Percentiles rank a stretch among this genome's conserved stretches.
Evolutionary conservation across 768 basidiomycete genomes (phyloP).

Genomic region (Hortiboletus flavorubellus): DNA sequence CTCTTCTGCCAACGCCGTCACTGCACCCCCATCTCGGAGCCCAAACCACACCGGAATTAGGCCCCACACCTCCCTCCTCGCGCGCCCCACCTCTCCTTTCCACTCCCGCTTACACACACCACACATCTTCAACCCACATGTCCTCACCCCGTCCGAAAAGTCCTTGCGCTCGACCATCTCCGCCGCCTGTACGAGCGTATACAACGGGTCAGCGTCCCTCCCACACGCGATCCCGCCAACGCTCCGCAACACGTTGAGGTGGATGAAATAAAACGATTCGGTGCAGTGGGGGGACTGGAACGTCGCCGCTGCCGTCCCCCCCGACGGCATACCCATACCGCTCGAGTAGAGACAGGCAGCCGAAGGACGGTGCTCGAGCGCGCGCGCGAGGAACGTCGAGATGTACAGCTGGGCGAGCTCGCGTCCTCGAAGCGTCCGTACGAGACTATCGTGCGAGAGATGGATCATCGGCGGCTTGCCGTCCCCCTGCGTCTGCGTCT

Average conservation of each 20-base stretch:
- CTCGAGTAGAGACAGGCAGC: slow-evolving; percentile 43
- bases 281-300: slow-evolving; percentile 40
- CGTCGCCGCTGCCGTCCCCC: neutral
- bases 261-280: slow-evolving; percentile 75
- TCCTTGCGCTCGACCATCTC: slow-evolving; percentile 73
- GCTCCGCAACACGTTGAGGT: slow-evolving; percentile 66
- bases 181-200: slow-evolving; percentile 60
- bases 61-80: slow-evolving; percentile 60
- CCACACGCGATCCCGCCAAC: slow-evolving; percentile 70
- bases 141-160: slow-evolving; percentile 58
- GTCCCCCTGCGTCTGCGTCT: neutral
- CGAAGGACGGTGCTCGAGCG: slow-evolving; percentile 54
- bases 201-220: slow-evolving; percentile 71
- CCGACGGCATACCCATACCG: neutral
- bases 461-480: slow-evolving; percentile 12
- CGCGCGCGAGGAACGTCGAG: slow-evolving; percentile 53
- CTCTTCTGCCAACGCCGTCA: neutral
- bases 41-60: slow-evolving; percentile 65
- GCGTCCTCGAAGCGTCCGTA: slow-evolving; percentile 55
- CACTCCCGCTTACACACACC: slow-evolving; percentile 49
- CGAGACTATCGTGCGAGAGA: slow-evolving; percentile 40
- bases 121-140: slow-evolving; percentile 55
- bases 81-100: slow-evolving; percentile 36
- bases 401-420: slow-evolving; percentile 63
- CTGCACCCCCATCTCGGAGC: slow-evolving; percentile 26